phyloP scores from a whole-genome alignment of 331 rosid species.

The Malus hybrid region DNA sequence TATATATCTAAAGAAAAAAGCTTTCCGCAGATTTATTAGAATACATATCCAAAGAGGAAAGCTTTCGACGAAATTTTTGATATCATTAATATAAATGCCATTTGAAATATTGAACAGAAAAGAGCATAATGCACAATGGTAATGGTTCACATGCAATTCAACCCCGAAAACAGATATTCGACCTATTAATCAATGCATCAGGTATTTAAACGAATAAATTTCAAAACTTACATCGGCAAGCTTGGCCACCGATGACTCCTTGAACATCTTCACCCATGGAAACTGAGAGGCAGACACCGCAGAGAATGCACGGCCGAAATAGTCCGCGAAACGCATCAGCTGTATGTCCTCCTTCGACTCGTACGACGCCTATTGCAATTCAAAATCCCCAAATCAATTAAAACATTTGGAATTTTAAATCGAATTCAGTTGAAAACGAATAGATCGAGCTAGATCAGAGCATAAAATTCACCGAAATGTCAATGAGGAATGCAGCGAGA shows the following conservation, averaged over 20 bases:
- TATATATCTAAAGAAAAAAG: no score
- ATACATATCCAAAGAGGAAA: not conserved
- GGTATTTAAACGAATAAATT: not conserved
- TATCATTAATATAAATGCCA: no score
- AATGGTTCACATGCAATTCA: not conserved
- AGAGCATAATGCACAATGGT: not conserved
- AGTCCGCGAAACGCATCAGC: conserved; percentile 82
- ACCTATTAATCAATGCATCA: not conserved
- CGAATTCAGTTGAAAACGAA: conserved; percentile 2
- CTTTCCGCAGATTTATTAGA: not conserved
- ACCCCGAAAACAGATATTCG: no score
- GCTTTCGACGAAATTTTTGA: not conserved
- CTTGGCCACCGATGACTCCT: conserved; percentile 62
- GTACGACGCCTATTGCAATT: conserved; percentile 41
- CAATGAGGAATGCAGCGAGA: conserved; percentile 21
- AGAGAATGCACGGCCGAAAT: conserved; percentile 68
- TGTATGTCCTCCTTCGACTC: conserved; percentile 55
- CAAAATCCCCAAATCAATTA: not conserved
- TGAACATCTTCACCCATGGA: conserved; percentile 79
- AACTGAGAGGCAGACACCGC: conserved; percentile 69
- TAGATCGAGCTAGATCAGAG: conserved; percentile 19
- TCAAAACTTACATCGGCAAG: conserved; percentile 68
- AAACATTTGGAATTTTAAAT: not conserved
- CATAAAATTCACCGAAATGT: conserved; percentile 20
- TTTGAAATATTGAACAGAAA: not conserved